These are phyloP conservation scores for Vitis amurensis DNA, from an alignment of 164 flowering plant genomes.

Conservation along the genomic window DNA sequence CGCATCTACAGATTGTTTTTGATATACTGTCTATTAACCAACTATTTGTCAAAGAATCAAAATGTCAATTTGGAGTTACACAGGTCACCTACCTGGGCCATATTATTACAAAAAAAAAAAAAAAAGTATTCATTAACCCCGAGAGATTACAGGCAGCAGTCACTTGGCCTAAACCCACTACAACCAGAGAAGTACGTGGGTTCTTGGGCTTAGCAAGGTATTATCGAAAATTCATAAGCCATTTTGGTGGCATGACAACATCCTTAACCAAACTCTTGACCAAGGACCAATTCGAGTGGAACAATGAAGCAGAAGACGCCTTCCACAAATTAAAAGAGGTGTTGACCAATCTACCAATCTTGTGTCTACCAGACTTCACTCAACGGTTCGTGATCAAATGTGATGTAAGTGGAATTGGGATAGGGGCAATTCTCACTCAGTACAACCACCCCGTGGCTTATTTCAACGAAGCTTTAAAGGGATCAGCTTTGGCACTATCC, in stretches of 20 bases:
- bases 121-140: background rate
- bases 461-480: no score
- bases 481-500: no score
- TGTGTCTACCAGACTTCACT: background rate
- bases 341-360: background rate
- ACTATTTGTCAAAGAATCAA: no score
- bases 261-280: background rate
- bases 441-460: background rate
- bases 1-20: no score
- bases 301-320: background rate
- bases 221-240: background rate
- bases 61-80: background rate
- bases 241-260: background rate
- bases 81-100: constrained; percentile 1
- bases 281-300: background rate
- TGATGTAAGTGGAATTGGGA: background rate
- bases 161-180: background rate
- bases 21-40: no score
- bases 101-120: background rate
- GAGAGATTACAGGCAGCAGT: background rate
- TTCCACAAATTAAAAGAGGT: background rate
- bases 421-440: background rate
- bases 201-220: background rate
- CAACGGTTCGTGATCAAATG: background rate
- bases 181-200: background rate